phyloP scores from a whole-genome alignment of 1,284 basidiomycete genomes.

The Vanrija sp. region DNA sequence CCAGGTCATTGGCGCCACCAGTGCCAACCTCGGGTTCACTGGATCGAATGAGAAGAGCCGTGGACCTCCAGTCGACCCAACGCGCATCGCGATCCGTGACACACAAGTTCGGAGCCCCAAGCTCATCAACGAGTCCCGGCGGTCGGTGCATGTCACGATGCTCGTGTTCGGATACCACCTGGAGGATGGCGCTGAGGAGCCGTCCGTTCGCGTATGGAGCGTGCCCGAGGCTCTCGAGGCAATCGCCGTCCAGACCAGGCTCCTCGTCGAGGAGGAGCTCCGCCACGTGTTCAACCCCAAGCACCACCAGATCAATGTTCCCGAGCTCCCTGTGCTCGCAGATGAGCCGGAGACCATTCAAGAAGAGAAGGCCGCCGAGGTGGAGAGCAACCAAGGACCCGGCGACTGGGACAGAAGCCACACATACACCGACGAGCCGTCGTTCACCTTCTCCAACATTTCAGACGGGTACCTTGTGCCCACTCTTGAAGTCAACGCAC shows the following conservation, averaged over 20 bases:
- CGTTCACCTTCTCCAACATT: no score
- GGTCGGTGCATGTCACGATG: constrained; percentile 18
- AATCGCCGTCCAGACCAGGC: constrained; percentile 31
- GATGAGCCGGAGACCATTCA: no score
- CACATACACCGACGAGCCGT: no score
- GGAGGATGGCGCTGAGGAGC: constrained; percentile 17
- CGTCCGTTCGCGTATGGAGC: constrained; percentile 25
- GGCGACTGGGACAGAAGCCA: no score
- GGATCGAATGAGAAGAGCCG: not conserved
- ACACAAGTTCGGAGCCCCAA: constrained; percentile 10
- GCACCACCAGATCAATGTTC: no score
- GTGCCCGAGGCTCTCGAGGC: constrained; percentile 33
- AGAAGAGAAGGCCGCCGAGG: no score
- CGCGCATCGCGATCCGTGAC: constrained; percentile 8
- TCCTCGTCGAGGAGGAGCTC: constrained; percentile 40
- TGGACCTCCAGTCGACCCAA: not conserved
- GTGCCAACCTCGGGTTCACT: not conserved
- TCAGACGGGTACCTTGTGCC: no score
- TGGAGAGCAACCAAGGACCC: no score
- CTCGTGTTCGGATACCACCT: constrained; percentile 31
- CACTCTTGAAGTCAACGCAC: no score
- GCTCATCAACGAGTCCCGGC: constrained; percentile 11
- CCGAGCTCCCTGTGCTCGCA: no score
- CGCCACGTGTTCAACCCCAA: constrained; percentile 29
- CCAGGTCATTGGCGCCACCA: not conserved